A percentile compares a stretch with the other conserved stretches of the same genome.
These are phyloP conservation scores for Phytomonas francai DNA, from an alignment of 208 protist genomes.

Conservation along the genomic window DNA sequence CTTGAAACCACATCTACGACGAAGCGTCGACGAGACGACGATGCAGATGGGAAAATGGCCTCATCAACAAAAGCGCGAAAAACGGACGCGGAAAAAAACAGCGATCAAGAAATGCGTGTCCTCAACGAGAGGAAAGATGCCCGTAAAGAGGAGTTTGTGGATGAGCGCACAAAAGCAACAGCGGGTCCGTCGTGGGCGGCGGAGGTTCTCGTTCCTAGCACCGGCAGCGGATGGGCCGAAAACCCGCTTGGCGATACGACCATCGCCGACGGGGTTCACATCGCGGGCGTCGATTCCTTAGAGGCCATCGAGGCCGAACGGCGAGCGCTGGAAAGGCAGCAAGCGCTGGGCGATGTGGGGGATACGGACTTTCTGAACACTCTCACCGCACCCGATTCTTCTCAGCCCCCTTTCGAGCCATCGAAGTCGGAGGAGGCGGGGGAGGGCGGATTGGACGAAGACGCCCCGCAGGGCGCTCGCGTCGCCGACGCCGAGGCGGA, in stretches of 20 bases:
- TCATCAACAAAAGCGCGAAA: background rate
- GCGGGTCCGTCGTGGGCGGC: slow-evolving; percentile 62
- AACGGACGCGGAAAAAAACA: background rate
- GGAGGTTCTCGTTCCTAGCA: slow-evolving; percentile 48
- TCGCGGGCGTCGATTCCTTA: background rate
- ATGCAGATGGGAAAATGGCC: background rate
- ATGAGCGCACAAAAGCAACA: slow-evolving; percentile 41
- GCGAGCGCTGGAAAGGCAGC: slow-evolving; percentile 44
- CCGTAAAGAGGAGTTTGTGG: slow-evolving; percentile 60
- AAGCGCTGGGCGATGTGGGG: slow-evolving; percentile 53
- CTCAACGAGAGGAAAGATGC: slow-evolving; percentile 11
- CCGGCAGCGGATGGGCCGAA: background rate
- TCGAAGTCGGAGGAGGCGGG: background rate
- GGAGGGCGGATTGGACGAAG: background rate
- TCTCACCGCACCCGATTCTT: slow-evolving; percentile 6
- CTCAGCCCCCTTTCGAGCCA: slow-evolving; percentile 2
- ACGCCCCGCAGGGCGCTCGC: background rate
- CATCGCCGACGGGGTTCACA: background rate
- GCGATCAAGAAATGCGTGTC: background rate
- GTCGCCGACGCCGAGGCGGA: slow-evolving; percentile 1
- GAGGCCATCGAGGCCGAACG: slow-evolving; percentile 11
- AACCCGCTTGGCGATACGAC: slow-evolving; percentile 6
- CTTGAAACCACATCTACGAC: too few species aligned
- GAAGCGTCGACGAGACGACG: too few species aligned
- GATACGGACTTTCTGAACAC: slow-evolving; percentile 77